phyloP scores from a whole-genome alignment of 176 grass and related monocot species.

The Hyparrhenia diplandra region DNA sequence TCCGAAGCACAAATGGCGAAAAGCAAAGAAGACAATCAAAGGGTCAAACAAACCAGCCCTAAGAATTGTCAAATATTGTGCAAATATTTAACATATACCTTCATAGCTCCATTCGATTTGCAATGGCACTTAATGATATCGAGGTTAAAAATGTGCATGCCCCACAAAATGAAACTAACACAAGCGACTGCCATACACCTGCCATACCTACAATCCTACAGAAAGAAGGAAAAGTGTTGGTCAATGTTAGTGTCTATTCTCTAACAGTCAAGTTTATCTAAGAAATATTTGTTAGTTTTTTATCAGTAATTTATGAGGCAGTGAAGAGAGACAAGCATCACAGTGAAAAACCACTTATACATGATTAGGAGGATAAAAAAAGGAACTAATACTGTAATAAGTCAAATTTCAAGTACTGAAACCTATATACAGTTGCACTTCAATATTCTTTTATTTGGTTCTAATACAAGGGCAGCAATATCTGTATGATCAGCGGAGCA shows the following conservation, averaged over 20 bases:
- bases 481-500: neutral
- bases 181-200: constrained; percentile 73
- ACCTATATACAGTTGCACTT: neutral
- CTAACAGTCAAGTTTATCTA: neutral
- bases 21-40: neutral
- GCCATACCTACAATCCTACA: constrained; percentile 99
- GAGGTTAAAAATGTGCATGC: constrained; percentile 89
- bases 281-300: constrained; percentile 11
- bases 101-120: constrained; percentile 99
- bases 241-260: too few species aligned
- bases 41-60: neutral
- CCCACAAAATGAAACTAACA: constrained; percentile 89
- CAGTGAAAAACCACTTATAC: constrained; percentile 23
- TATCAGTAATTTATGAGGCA: neutral
- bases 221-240: constrained; percentile 21
- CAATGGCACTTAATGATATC: constrained; percentile 97
- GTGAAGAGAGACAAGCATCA: constrained; percentile 3
- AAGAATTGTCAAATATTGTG: neutral
- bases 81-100: constrained; percentile 48
- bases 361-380: constrained; percentile 11
- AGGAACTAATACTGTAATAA: neutral
- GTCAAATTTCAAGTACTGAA: constrained; percentile 2
- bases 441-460: constrained; percentile 3
- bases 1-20: neutral
- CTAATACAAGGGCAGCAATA: neutral